A percentile compares a stretch with the other conserved stretches of the same genome.
Conservation (phyloP, 2,329 filamentous ascomycete genomes). For the Hansfordia pulvinata region DNA sequence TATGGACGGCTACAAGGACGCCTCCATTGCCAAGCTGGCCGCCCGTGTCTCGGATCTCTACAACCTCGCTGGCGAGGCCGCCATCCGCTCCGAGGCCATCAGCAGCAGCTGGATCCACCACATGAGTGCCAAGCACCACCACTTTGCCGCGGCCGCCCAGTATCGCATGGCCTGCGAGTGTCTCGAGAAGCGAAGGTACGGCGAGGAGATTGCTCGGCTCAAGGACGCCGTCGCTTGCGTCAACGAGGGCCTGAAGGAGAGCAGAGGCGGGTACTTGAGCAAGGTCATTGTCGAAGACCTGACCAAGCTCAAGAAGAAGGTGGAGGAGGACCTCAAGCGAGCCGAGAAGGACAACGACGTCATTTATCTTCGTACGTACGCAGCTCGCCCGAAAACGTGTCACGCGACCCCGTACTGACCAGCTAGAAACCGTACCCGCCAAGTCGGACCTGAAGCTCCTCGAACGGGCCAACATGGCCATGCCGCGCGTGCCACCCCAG, state of each 20-base stretch:
- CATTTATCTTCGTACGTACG: constrained; percentile 66
- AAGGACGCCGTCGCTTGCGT: constrained; percentile 72
- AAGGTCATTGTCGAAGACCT: constrained; percentile 72
- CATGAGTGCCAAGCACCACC: constrained; percentile 91
- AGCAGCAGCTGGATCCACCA: constrained; percentile 97
- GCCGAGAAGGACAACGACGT: constrained; percentile 95
- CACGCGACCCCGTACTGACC: too few relatives aligned
- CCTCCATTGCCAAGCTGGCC: constrained; percentile 79
- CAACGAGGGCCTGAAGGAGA: constrained; percentile 76
- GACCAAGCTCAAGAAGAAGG: constrained; percentile 66
- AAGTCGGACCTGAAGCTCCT: constrained; percentile 80
- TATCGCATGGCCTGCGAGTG: constrained; percentile 84
- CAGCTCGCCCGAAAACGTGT: too few relatives aligned
- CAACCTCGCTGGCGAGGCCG: constrained; percentile 68
- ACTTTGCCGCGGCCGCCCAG: constrained; percentile 91
- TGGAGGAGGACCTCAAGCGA: constrained; percentile 77
- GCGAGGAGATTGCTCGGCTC: constrained; percentile 83
- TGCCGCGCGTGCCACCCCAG: constrained; percentile 65
- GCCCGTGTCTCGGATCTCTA: constrained; percentile 90
- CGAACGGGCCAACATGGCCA: constrained; percentile 81
- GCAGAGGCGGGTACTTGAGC: constrained; percentile 58
- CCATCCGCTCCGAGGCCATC: constrained; percentile 77
- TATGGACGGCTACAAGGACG: constrained; percentile 86
- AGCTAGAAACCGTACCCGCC: constrained; percentile 49
- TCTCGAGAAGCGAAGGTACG: constrained; percentile 85